Conservation (phyloP, 345 rosid species). For the Cardamine chenopodiifolia region DNA sequence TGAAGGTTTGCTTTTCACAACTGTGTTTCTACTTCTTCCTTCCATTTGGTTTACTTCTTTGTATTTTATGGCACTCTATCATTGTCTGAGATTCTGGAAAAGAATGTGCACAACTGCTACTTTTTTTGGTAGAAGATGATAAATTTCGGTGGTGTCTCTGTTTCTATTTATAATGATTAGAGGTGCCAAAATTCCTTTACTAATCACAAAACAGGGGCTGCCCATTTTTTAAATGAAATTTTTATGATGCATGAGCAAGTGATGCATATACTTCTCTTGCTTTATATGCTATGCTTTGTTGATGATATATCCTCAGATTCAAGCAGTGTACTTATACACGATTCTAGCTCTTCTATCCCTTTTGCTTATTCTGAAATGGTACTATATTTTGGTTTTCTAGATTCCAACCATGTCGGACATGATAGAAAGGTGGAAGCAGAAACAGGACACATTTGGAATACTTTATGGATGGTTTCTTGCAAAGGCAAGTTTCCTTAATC, state of each 20-base stretch:
- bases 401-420: constrained; percentile 86
- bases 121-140: too few relatives aligned
- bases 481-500: constrained; percentile 54
- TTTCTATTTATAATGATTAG: too few relatives aligned
- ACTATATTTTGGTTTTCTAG: constrained; percentile 46
- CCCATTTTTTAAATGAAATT: background rate
- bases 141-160: too few relatives aligned
- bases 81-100: background rate
- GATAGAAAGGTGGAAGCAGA: constrained; percentile 93
- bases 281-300: constrained; percentile 25
- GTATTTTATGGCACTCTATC: background rate
- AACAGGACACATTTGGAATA: constrained; percentile 82
- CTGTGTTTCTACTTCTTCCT: constrained; percentile 25
- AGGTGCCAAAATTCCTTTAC: background rate
- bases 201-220: constrained; percentile 17
- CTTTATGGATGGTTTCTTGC: constrained; percentile 97
- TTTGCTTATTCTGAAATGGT: constrained; percentile 18
- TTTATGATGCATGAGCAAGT: constrained; percentile 11
- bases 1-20: constrained; percentile 57
- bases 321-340: background rate
- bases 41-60: too few relatives aligned
- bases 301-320: constrained; percentile 6
- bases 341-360: background rate
- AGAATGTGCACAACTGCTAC: background rate
- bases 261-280: constrained; percentile 1